Percentiles rank a stretch among this genome's conserved stretches.
phyloP scores from a whole-genome alignment of 768 basidiomycete genomes.

The Dentipellis sp. region DNA sequence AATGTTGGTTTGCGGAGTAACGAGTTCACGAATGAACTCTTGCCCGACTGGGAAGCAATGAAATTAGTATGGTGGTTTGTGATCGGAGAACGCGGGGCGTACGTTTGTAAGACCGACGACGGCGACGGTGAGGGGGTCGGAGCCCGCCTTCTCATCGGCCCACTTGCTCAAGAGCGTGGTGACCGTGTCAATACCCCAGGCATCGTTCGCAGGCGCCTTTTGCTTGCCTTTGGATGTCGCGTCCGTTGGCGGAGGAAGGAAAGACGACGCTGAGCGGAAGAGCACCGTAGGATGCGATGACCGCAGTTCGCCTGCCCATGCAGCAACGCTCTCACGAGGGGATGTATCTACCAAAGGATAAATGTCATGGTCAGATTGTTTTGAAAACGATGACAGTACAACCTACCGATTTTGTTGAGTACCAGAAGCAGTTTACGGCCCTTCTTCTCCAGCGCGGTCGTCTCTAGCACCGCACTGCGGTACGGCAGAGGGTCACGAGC shows the following conservation, averaged over 20 bases:
- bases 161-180: conserved; percentile 37
- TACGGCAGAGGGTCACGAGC: conserved; percentile 73
- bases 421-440: conserved; percentile 53
- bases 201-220: conserved; percentile 44
- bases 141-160: conserved; percentile 37
- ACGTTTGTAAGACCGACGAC: conserved; percentile 84
- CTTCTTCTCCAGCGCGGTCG: conserved; percentile 31
- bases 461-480: conserved; percentile 57
- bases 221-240: conserved; percentile 27
- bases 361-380: background rate
- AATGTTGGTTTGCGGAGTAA: conserved; percentile 43
- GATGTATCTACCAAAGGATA: conserved; percentile 48
- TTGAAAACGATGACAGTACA: background rate
- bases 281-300: conserved; percentile 51
- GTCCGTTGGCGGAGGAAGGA: conserved; percentile 34
- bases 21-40: conserved; percentile 81
- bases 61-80: conserved; percentile 1
- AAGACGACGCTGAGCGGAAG: conserved; percentile 67
- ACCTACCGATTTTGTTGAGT: conserved; percentile 82
- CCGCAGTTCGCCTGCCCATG: conserved; percentile 62
- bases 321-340: conserved; percentile 62
- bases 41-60: conserved; percentile 50
- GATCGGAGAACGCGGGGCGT: conserved; percentile 18
- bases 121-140: conserved; percentile 54
- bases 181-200: conserved; percentile 47